These are phyloP conservation scores for Larix kaempferi DNA, from an alignment of 75 land plant genomes.

Conservation along the genomic window DNA sequence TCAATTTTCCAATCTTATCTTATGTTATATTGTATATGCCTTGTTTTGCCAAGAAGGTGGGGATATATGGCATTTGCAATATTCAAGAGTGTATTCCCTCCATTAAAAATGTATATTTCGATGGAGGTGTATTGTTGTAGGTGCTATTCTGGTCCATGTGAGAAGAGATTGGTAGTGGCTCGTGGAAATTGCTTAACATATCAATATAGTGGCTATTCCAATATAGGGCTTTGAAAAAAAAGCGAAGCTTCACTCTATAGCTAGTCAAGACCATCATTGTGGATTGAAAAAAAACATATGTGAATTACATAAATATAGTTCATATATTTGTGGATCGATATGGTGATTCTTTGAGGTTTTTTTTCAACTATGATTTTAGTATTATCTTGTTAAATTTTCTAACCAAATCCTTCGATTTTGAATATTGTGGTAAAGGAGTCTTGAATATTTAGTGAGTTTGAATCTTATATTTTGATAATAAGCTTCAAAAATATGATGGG, in stretches of 20 bases:
- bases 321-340: slow-evolving; percentile 94
- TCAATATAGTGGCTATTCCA: slow-evolving; percentile 83
- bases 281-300: slow-evolving; percentile 95
- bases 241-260: slow-evolving; percentile 83
- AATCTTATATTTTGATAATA: slow-evolving; percentile 57
- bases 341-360: slow-evolving; percentile 77
- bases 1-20: no score
- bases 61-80: no score
- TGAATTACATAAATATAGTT: slow-evolving; percentile 80
- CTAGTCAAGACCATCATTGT: slow-evolving; percentile 66
- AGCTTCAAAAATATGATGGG: slow-evolving; percentile 91
- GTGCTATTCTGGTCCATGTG: neutral
- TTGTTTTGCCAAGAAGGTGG: no score
- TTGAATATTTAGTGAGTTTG: neutral
- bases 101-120: no score
- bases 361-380: neutral
- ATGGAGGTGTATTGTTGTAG: no score
- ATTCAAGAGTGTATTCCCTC: no score
- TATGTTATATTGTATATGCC: no score
- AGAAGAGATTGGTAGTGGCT: slow-evolving; percentile 69
- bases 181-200: slow-evolving; percentile 84
- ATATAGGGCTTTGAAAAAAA: slow-evolving; percentile 97
- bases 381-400: neutral
- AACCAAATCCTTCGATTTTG: neutral
- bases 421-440: neutral